These are phyloP conservation scores for Colletotrichum theobromicola DNA, from an alignment of 2,329 filamentous ascomycete genomes.

Conservation along the genomic window DNA sequence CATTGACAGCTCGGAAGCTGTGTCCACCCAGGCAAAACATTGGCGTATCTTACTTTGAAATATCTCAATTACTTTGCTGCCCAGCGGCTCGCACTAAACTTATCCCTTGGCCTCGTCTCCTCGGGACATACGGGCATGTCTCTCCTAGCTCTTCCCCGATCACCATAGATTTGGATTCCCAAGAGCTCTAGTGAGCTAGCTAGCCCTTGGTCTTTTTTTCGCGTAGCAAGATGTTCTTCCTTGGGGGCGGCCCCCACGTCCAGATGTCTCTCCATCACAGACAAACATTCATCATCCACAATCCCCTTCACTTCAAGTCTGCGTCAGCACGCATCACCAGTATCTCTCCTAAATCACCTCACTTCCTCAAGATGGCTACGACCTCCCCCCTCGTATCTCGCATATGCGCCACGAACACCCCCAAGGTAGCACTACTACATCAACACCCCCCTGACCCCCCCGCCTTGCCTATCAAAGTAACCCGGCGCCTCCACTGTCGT, in stretches of 20 bases:
- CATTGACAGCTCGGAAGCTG: neutral
- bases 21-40: neutral
- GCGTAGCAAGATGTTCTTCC: neutral
- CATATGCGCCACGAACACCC: neutral
- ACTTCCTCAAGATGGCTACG: neutral
- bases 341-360: neutral
- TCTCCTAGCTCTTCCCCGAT: neutral
- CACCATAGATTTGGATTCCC: neutral
- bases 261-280: neutral
- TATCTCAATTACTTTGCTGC: neutral
- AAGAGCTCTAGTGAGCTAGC: neutral
- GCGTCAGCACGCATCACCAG: slow-evolving; percentile 7
- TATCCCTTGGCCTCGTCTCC: neutral
- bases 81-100: neutral
- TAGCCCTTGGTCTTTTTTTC: neutral
- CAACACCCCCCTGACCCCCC: neutral
- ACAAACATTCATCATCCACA: neutral
- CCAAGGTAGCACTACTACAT: neutral
- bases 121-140: neutral
- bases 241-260: neutral
- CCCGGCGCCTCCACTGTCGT: neutral
- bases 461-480: neutral
- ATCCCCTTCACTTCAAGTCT: neutral
- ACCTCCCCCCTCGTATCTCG: neutral
- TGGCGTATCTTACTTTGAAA: neutral